Base-by-base conservation (phyloP, 768 basidiomycete genomes). In the Suillus lakei region DNA sequence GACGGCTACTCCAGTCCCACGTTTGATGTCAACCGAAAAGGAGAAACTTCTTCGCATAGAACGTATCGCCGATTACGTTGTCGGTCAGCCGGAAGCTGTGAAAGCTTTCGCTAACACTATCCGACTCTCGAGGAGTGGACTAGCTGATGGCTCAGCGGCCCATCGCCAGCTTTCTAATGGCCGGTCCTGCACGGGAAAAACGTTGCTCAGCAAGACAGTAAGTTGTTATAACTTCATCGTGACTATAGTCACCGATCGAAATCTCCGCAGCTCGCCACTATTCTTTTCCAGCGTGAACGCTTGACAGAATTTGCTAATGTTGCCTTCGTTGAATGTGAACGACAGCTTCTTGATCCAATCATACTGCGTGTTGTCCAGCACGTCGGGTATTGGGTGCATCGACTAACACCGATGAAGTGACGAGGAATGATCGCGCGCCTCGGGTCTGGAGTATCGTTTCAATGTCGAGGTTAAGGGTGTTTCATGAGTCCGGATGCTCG, bases 41-140 rank as follows among this genome's bases (percentile, higher is more conserved):
- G 95, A 98, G 74, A 96, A 97, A 77, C 80, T 95, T 32, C 78
- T 95, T 46, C 81, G 83, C 72, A 88, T 99, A 91, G 97, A 99
- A 79, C 91, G 90, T 74, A 85, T 91, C 46, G 81, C 87, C 28
- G 79, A 84, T 62, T 87, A 85, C 43, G 94, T 98, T 23, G 89
- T 98, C 53, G 96, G 97, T 1, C 97, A 99, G 76, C 86, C 87
- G 1, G 92, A 96, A 68, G 96, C 96, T 5, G 91, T 98, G 68
- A 92, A 90, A 71, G 91, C 97, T 5, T 94, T 98, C 39, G 91
- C 95, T 12, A 95, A 97, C 74, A 97, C 97, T 3, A 92, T 99
- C 69, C 87, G 97, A 54, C 79, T 99, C 50, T 96, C 95, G 30
- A 86, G 97, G 59, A 95, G 93, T 70, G 97, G 97, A n/a, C 82